These are phyloP conservation scores for Coemansia asiatica DNA, from an alignment of 192 early-diverging fungal genomes.

Conservation along the genomic window DNA sequence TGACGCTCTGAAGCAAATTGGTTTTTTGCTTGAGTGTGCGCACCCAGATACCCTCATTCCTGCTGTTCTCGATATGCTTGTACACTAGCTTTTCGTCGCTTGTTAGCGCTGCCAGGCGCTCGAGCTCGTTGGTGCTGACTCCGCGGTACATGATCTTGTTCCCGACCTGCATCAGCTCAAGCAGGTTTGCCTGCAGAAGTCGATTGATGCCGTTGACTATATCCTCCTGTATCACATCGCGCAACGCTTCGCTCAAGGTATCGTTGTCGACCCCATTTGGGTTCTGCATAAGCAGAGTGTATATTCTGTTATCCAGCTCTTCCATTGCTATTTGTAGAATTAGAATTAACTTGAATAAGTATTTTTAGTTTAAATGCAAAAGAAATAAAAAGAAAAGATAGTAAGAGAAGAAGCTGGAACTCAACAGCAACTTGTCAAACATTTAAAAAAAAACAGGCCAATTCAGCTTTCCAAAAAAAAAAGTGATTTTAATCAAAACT, in stretches of 20 bases:
- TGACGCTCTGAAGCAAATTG: conserved; percentile 72
- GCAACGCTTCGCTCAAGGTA: conserved; percentile 14
- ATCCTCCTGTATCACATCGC: conserved; percentile 15
- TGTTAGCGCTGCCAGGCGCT: conserved; percentile 58
- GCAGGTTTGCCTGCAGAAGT: conserved; percentile 24
- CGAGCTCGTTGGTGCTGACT: conserved; percentile 20
- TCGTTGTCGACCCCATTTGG: conserved; percentile 25
- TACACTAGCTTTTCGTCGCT: conserved; percentile 79
- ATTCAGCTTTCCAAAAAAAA: background rate
- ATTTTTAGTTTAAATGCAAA: too few relatives aligned
- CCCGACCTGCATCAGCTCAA: conserved; percentile 47
- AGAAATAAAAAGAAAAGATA: conserved; percentile 5
- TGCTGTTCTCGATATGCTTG: conserved; percentile 76
- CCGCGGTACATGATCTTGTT: conserved; percentile 27
- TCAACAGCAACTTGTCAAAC: too few relatives aligned
- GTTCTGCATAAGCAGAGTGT: conserved; percentile 18
- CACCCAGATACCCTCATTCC: conserved; percentile 81
- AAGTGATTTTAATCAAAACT: background rate
- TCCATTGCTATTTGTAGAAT: conserved; percentile 1
- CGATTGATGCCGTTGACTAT: conserved; percentile 42
- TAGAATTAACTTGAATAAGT: conserved; percentile 6
- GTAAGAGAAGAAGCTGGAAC: conserved; percentile 6
- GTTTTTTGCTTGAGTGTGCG: conserved; percentile 77
- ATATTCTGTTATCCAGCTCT: conserved; percentile 20
- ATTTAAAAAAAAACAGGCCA: conserved; percentile 5